Evolutionary conservation across 2,329 filamentous ascomycete genomes (phyloP), one percentile per base, ranked within the genome.

Genomic region (Paracoccidioides lutzii): DNA sequence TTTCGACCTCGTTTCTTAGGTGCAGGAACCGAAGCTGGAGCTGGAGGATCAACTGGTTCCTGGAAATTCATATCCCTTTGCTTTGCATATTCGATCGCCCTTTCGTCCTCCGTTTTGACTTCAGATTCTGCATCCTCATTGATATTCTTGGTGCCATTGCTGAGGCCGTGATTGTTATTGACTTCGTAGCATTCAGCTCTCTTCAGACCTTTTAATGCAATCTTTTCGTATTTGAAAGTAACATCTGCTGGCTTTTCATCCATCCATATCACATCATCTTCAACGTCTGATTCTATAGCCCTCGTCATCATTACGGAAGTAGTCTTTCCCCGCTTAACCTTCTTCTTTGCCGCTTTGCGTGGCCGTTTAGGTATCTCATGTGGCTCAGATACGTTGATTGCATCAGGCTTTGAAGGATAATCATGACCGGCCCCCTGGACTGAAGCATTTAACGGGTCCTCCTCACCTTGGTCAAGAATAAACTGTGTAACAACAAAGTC

Each of bases 1-100:
- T 74, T 74, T 55, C 71, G 68, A 15, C 71, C 69, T 52, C 72
- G 72, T 62, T 73, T 76, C 62, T 73, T 75, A 15, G 70, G 66
- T 3, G 63, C 61, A 8, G 64, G 45, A 10, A 28, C 30, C 32
- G 14, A 9, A n/a, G 9, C 30, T 15, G 8, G 38, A 15, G 33
- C 32, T 53, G 32, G 37, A 52, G 40, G 42, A 14, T 40, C 28
- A 3, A 32, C 5, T 28, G 41, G 35, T 22, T 52, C 38, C 10
- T 41, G n/a, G 9, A 32, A 10, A 9, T 52, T 42, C 49, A 32
- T 28, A 40, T 40, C 37, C 7, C 38, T 44, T 44, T 2, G 12
- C 14, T 44, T 38, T 38, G 12, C 42, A 22, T 12, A 15, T 15
- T 44, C 15, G 28, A 14, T 15, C 5, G 42, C n/a, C n/a, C 38